phyloP scores from a whole-genome alignment of 2,329 filamentous ascomycete species.

The Diaporthe citri region DNA sequence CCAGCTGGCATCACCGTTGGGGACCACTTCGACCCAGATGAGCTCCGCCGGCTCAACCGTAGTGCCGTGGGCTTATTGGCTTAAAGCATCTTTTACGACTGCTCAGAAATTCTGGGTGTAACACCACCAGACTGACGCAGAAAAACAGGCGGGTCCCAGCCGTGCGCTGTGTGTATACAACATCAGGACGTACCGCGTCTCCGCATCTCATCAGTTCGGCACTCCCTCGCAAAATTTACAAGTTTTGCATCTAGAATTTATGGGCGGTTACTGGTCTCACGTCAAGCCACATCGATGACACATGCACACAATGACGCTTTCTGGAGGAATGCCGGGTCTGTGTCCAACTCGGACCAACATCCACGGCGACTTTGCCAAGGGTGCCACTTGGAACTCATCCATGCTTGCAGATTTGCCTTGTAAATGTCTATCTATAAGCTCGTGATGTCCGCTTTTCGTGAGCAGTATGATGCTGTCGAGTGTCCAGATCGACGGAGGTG shows the following conservation, averaged over 20 bases:
- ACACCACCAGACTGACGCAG: neutral
- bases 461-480: neutral
- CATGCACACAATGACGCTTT: neutral
- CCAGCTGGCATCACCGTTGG: too few relatives aligned
- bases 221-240: neutral
- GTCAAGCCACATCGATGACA: neutral
- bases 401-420: neutral
- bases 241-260: neutral
- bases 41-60: neutral
- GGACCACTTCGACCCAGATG: neutral
- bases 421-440: neutral
- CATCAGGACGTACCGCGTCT: neutral
- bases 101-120: too few relatives aligned
- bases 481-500: neutral
- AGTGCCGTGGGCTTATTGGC: neutral
- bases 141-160: neutral
- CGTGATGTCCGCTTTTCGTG: too few relatives aligned
- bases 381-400: neutral
- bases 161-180: neutral
- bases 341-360: neutral
- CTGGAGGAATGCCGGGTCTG: accelerated
- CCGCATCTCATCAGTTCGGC: too few relatives aligned
- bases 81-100: neutral
- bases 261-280: neutral
- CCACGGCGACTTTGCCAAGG: neutral